Evolutionary conservation across 257 asterid genomes (phyloP), one percentile per base, ranked within the genome.

Genomic region (Salvia splendens): DNA sequence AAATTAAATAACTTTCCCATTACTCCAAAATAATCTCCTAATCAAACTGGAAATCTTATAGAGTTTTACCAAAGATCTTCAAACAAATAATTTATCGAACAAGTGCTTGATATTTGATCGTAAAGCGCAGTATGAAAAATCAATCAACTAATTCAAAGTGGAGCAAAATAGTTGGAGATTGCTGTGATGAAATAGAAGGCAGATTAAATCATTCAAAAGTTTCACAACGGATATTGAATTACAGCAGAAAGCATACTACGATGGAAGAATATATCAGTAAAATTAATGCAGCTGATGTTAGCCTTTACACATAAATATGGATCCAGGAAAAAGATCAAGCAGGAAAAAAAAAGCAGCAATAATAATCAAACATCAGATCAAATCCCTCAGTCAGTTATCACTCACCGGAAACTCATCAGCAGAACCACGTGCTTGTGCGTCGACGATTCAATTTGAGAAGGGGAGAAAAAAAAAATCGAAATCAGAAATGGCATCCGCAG

Each of bases 401-500:
- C 8, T 58, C 65, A 50, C 12, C 9, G 24, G 9, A 35, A 33
- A 51, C 15, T 33, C 65, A 71, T 24, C 41, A 12, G 38, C 56
- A 41, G 24, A 12, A 45, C 52, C 65, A 41, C 15, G 8, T 35
- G 33, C 12, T 15, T 52, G 35, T 9, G 50, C 35, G 68, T 40
- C 16, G n/a, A n/a, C n/a, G 16, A 73, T 50, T 49, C 61, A 50
- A 50, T 64, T 20, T 0, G 61, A 46, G 47, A 71, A 15, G 9
- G 24, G 40, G 6, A 7, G 3, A 15, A 16, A 10, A 17, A 8
- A 10, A 36, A 62, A 45, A 8, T 3, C 32, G 40, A 64, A 15
- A 62, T 88, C 91, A 91, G 77, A 88, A 68, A 60, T 87, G 91
- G 75, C 96, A 83, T 15, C 97, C 96, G 79, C 93, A 86, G 36